Conservation (phyloP, 169 alveolate genomes). For the Prorocentrum cordatum region DNA sequence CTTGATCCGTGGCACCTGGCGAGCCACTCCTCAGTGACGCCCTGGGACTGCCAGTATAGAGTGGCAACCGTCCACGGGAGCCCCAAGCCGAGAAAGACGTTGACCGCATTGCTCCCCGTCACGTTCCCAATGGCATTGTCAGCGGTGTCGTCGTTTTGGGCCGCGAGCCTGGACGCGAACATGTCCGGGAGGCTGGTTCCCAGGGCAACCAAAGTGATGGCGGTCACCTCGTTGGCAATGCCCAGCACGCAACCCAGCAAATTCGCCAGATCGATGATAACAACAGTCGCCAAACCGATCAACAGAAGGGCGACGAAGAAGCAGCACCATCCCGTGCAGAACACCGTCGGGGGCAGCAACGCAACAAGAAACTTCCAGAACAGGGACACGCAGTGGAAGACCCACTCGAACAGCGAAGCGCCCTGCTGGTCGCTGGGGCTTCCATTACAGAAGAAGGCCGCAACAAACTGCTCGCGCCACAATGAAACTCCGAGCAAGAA, state of each 20-base stretch:
- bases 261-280: conserved; percentile 72
- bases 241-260: conserved; percentile 74
- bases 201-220: conserved; percentile 50
- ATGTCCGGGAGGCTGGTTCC: neutral
- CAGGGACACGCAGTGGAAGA: conserved; percentile 69
- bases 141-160: neutral
- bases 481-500: too few species aligned
- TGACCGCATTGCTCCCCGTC: neutral
- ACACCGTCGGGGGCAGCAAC: conserved; percentile 73
- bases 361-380: conserved; percentile 74
- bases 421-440: neutral
- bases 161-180: neutral
- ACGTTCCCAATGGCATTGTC: neutral
- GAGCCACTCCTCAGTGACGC: neutral
- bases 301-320: conserved; percentile 46
- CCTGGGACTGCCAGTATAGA: neutral
- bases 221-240: conserved; percentile 62
- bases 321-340: conserved; percentile 72
- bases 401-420: neutral
- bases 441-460: too few species aligned
- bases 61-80: neutral
- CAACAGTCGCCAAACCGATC: conserved; percentile 45
- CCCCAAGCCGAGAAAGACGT: neutral
- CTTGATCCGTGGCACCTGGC: neutral
- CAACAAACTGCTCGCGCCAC: too few species aligned